Base-by-base conservation (phyloP, 108 stramenopile genomes). In the Cyclotella cryptica region DNA sequence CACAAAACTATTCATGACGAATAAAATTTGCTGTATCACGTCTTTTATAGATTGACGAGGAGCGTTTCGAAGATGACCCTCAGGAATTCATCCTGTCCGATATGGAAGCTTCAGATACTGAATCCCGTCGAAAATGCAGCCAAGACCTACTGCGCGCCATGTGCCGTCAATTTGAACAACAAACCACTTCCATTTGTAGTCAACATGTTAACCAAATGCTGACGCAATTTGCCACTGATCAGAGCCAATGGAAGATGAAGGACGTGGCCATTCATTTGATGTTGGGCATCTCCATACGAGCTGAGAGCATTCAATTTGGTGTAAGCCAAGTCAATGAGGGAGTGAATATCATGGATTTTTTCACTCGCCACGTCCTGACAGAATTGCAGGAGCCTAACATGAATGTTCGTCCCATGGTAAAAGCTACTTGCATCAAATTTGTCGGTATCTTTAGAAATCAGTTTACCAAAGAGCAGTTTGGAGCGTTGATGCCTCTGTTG, bases 41-140 rank as follows among this genome's bases (percentile, higher is more conserved):
- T 49, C 44, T 49, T n/a, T 49, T 49, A 4, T 18, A 71, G 65
- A 69, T 76, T 42, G 95, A 96, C 83, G 89, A 93, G 73, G 97
- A 98, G 77, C 84, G 86, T 24, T 99, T 99, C 71, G 98, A 98
- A 81, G 98, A 98, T 66, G 96, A 98, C 81, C 97, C 98, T 0
- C 74, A 84, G 15, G 99, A 99, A 54, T 99, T 93, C 86, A 97
- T 99, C 70, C 73, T 92, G 64, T 88, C 95, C 1, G 99, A 99
- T 78, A 92, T 99, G 79, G 99, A 99, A 84, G 96, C 95, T 14
- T 86, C 88, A 52, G 97, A 98, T 80, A 90, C 81, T 28, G 98
- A 99, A 45, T 98, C 97, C 1, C 85, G 99, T 21, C 88, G 98
- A 30, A 86, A 95, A 40, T 93, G 95, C 40, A 95, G 94, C 72